phyloP scores from a whole-genome alignment of 1,284 basidiomycete genomes.

The Cutaneotrichosporon cutaneum region DNA sequence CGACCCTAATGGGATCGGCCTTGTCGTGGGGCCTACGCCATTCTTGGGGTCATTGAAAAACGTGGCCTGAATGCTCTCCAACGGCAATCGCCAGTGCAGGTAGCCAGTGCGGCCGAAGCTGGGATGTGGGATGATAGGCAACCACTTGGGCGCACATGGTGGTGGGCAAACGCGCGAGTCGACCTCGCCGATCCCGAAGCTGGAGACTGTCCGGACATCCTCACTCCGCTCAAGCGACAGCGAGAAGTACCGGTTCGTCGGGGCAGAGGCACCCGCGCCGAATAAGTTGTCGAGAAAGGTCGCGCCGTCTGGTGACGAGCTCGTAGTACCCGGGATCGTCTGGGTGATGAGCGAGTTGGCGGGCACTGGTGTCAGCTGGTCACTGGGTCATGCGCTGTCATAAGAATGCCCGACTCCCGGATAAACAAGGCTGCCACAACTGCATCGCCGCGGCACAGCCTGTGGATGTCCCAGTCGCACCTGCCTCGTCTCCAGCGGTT shows the following conservation, averaged over 20 bases:
- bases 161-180: conserved; percentile 35
- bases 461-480: no score
- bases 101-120: conserved; percentile 43
- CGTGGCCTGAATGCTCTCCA: conserved; percentile 35
- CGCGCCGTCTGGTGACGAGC: conserved; percentile 50
- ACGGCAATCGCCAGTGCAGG: conserved; percentile 43
- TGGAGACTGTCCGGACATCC: conserved; percentile 46
- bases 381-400: no score
- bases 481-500: no score
- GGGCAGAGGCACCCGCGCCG: conserved; percentile 46
- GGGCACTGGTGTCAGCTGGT: conserved; percentile 30
- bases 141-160: conserved; percentile 42
- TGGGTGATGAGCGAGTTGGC: conserved; percentile 47
- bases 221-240: conserved; percentile 47
- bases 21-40: conserved; percentile 29
- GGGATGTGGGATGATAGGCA: conserved; percentile 45
- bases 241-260: conserved; percentile 45
- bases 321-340: conserved; percentile 46
- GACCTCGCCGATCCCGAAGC: conserved; percentile 44
- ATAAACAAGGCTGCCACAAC: no score
- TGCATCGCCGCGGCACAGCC: no score
- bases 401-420: no score
- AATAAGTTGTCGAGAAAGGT: conserved; percentile 53
- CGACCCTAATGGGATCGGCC: conserved; percentile 31
- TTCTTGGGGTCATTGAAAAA: conserved; percentile 31